A percentile compares a stretch with the other conserved stretches of the same genome.
These are phyloP conservation scores for Globisporangium radiosum DNA, from an alignment of 352 stramenopile species.

Conservation along the genomic window DNA sequence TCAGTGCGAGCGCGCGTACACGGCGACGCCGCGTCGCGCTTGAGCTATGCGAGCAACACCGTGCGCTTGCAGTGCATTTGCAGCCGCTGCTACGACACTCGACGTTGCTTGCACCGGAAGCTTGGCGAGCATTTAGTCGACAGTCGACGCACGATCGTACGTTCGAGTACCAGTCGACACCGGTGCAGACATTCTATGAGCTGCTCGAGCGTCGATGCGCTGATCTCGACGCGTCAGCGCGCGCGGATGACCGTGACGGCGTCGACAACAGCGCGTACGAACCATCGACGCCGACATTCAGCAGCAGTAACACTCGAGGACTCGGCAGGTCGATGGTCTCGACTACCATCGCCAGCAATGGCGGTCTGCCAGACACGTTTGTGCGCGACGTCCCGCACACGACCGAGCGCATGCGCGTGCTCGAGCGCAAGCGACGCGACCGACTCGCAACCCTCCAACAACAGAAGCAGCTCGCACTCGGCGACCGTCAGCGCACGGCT, in stretches of 20 bases:
- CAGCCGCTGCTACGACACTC: constrained; percentile 17
- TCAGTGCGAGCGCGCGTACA: constrained; percentile 20
- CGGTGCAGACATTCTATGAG: constrained; percentile 36
- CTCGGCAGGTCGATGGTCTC: too few relatives aligned
- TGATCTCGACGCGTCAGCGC: not conserved
- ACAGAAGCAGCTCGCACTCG: constrained; percentile 53
- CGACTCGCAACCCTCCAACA: constrained; percentile 36
- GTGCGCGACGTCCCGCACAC: constrained; percentile 27
- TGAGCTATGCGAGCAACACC: constrained; percentile 36
- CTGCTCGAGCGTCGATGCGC: constrained; percentile 24
- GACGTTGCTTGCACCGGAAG: constrained; percentile 1
- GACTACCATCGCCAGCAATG: not conserved
- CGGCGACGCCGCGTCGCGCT: constrained; percentile 21
- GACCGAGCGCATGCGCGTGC: constrained; percentile 39
- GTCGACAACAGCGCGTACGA: not conserved
- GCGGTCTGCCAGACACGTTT: not conserved
- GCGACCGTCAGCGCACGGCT: constrained; percentile 42
- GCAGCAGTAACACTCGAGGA: too few relatives aligned
- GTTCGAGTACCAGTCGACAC: constrained; percentile 9
- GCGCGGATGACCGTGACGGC: not conserved
- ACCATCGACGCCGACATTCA: not conserved
- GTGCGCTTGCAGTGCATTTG: constrained; percentile 20
- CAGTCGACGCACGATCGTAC: not conserved
- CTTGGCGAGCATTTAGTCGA: not conserved
- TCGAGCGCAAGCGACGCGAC: constrained; percentile 54